These are phyloP conservation scores for Rutstroemia sp. DNA, from an alignment of 2,329 filamentous ascomycete species.

Conservation along the genomic window DNA sequence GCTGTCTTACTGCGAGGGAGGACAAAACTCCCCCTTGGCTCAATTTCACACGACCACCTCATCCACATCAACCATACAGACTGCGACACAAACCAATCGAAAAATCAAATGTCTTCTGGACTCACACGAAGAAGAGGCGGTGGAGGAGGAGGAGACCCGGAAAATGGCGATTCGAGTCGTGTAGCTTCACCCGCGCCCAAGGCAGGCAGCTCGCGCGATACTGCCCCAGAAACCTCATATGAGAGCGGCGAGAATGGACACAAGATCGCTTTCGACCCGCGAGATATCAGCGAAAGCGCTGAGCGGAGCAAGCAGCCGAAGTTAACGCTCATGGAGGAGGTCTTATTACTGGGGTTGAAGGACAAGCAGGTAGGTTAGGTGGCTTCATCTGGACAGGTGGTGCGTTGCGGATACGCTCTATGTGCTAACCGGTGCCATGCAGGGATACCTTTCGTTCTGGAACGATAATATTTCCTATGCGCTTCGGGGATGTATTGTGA, in stretches of 20 bases:
- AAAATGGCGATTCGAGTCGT: slow-evolving; percentile 56
- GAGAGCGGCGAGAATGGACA: slow-evolving; percentile 91
- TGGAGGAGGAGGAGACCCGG: slow-evolving; percentile 54
- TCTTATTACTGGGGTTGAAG: slow-evolving; percentile 89
- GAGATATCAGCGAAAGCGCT: slow-evolving; percentile 93
- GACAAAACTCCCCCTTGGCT: slow-evolving; percentile 18
- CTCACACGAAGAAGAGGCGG: slow-evolving; percentile 61
- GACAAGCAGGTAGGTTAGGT: slow-evolving; percentile 86
- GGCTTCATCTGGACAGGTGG: slow-evolving; percentile 7
- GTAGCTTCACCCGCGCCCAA: slow-evolving; percentile 59
- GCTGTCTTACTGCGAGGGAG: slow-evolving; percentile 6
- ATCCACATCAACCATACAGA: slow-evolving; percentile 10
- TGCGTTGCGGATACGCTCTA: neutral
- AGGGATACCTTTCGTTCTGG: slow-evolving; percentile 99
- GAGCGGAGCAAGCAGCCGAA: slow-evolving; percentile 98
- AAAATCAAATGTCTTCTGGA: slow-evolving; percentile 40
- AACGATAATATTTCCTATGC: slow-evolving; percentile 99
- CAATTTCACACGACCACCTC: slow-evolving; percentile 14
- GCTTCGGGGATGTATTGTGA: slow-evolving; percentile 93
- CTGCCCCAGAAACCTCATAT: slow-evolving; percentile 73
- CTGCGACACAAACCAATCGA: slow-evolving; percentile 4
- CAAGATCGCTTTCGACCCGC: slow-evolving; percentile 95
- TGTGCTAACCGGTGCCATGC: slow-evolving; percentile 13
- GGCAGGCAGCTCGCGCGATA: slow-evolving; percentile 50
- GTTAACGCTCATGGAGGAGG: slow-evolving; percentile 97